Evolutionary conservation across 139 green algal genomes (phyloP), one percentile per base, ranked within the genome.

Genomic region (Pedinophyceae sp.): DNA sequence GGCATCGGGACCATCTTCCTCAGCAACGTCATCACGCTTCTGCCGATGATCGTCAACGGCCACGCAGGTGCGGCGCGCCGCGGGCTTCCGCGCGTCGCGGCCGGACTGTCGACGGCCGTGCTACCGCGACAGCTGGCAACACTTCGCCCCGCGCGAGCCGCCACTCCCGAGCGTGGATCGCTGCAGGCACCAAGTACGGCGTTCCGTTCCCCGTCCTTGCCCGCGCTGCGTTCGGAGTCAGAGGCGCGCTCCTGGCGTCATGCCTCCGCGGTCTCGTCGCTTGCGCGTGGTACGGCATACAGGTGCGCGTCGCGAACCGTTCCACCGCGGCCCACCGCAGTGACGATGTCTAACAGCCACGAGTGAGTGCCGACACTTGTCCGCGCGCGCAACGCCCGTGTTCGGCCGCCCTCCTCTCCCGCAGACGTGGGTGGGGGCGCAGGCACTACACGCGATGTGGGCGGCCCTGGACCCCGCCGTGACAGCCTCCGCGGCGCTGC

Each of bases 281-380:
- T 1, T 83, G 74, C 59, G 79, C 72, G 27, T 87, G 81, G 81
- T 89, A 86, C 60, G 81, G 81, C 17, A 85, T 89, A 43, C 76
- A 89, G 55, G 82, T 74, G 3, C 80, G 73, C 67, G 62, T 89
- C 18, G 80, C 75, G 2, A n/a, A n/a, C n/a, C n/a, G n/a, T n/a
- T n/a, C n/a, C n/a, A n/a, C n/a, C n/a, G n/a, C 62, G 62, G 7
- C n/a, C n/a, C n/a, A n/a, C n/a, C n/a, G n/a, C n/a, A n/a, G n/a
- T n/a, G 16, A 61, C 40, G 54, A 49, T 6, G 40, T 73, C 34
- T 27, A 41, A 26, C 40, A 57, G 50, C 58, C n/a, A n/a, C n/a
- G n/a, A n/a, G n/a, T n/a, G n/a, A n/a, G n/a, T n/a, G n/a, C n/a
- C n/a, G n/a, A n/a, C n/a, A n/a, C n/a, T n/a, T n/a, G n/a, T n/a